Conservation (phyloP, 2,329 filamentous ascomycete genomes). For the Thielaviopsis punctulata region DNA sequence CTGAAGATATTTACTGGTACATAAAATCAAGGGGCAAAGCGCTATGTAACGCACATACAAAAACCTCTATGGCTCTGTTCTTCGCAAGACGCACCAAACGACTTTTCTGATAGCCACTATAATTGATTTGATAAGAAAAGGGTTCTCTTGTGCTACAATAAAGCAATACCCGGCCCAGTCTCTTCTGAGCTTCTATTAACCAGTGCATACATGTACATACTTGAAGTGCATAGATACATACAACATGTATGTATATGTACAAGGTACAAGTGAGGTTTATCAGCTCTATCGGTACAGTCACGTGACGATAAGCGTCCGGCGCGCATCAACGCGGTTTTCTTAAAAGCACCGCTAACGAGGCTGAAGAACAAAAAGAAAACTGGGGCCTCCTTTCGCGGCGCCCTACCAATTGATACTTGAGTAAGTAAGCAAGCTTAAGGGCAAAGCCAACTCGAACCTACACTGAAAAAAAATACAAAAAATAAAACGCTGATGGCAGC, state of each 20-base stretch:
- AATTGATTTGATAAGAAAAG: neutral
- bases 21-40: too few relatives aligned
- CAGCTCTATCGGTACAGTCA: constrained; percentile 1
- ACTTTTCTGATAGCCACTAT: neutral
- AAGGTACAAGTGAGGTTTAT: too few relatives aligned
- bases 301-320: constrained; percentile 3
- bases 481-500: neutral
- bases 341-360: constrained; percentile 4
- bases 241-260: too few relatives aligned
- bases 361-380: constrained; percentile 11
- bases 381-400: constrained; percentile 10
- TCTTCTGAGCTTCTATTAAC: too few relatives aligned
- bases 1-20: neutral
- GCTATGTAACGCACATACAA: too few relatives aligned
- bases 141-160: neutral
- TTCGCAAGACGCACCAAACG: neutral
- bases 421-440: neutral
- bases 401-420: neutral
- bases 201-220: too few relatives aligned
- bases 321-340: constrained; percentile 10
- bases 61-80: too few relatives aligned
- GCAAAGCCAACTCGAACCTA: neutral
- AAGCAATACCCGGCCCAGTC: too few relatives aligned
- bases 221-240: too few relatives aligned
- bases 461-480: neutral